Evolutionary conservation across 805 yeast genomes (phyloP).

Genomic region (Dipodascopsis uninucleata): DNA sequence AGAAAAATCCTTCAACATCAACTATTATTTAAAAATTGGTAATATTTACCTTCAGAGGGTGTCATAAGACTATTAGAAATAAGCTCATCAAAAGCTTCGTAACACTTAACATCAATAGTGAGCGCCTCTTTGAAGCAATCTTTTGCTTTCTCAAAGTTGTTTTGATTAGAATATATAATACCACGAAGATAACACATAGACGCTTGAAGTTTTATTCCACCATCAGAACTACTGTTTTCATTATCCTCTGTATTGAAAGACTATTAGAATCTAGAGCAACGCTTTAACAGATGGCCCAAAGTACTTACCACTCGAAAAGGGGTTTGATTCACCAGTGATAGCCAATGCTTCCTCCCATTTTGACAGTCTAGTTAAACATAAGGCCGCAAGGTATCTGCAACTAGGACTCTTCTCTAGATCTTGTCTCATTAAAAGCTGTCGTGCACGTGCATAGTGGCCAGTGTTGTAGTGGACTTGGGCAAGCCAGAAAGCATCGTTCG

Average conservation of each 20-base stretch:
- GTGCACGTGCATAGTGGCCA: slow-evolving; percentile 75
- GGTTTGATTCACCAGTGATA: slow-evolving; percentile 76
- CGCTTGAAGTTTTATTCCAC: slow-evolving; percentile 83
- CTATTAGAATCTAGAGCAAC: neutral
- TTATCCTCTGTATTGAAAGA: neutral
- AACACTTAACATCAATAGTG: slow-evolving; percentile 82
- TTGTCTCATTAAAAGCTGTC: slow-evolving; percentile 58
- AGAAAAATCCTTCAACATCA: neutral
- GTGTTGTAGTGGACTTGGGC: slow-evolving; percentile 81
- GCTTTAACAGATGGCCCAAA: neutral
- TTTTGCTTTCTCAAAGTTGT: slow-evolving; percentile 80
- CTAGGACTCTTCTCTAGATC: slow-evolving; percentile 56
- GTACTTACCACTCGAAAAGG: slow-evolving; percentile 48
- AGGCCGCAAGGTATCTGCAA: slow-evolving; percentile 77
- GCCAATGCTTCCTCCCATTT: slow-evolving; percentile 87
- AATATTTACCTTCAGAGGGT: slow-evolving; percentile 54
- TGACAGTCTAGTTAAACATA: slow-evolving; percentile 66
- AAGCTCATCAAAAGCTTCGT: slow-evolving; percentile 83
- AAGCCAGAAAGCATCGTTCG: slow-evolving; percentile 93
- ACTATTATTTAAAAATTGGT: neutral
- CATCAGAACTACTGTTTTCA: slow-evolving; percentile 47
- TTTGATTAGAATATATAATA: slow-evolving; percentile 72
- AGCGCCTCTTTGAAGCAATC: slow-evolving; percentile 85
- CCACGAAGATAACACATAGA: slow-evolving; percentile 86
- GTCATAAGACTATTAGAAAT: slow-evolving; percentile 68